Evolutionary conservation across 176 grass and related monocot species (phyloP).

Genomic region (Calamus simplicifolius): DNA sequence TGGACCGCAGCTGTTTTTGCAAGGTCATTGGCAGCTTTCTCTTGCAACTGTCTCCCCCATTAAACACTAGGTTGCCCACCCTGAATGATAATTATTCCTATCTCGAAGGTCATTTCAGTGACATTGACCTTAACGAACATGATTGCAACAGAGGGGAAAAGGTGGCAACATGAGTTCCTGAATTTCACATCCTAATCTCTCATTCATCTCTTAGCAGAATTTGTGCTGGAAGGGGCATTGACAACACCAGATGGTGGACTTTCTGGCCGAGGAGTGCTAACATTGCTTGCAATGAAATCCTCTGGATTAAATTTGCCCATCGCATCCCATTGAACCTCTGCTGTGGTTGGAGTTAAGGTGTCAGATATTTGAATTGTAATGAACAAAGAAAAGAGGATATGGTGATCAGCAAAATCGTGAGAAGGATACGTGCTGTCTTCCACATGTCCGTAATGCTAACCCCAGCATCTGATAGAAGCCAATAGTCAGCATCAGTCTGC

Average conservation of each 20-base stretch:
- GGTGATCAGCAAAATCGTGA: conserved; percentile 9
- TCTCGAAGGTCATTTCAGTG: no score
- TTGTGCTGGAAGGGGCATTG: conserved; percentile 4
- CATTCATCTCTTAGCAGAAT: neutral
- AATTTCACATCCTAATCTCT: no score
- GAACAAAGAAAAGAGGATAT: conserved; percentile 1
- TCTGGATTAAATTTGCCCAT: conserved; percentile 27
- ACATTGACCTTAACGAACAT: no score
- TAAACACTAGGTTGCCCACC: no score
- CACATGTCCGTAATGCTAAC: conserved; percentile 79
- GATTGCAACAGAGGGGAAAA: no score
- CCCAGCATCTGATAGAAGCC: conserved; percentile 60
- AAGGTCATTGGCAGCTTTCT: no score
- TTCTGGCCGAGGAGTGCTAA: conserved; percentile 26
- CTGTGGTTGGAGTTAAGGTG: conserved; percentile 49
- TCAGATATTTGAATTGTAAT: neutral
- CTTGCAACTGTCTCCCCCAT: no score
- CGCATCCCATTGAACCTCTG: conserved; percentile 48
- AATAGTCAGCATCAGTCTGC: conserved; percentile 80
- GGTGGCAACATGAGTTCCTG: no score
- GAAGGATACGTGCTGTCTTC: conserved; percentile 71
- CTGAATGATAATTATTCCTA: no score
- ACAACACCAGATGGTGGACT: conserved; percentile 6
- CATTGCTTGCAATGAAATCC: conserved; percentile 48
- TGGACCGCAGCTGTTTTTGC: no score